Evolutionary conservation across 441 rosid genomes (phyloP).

Genomic region (Mallotus repandus): DNA sequence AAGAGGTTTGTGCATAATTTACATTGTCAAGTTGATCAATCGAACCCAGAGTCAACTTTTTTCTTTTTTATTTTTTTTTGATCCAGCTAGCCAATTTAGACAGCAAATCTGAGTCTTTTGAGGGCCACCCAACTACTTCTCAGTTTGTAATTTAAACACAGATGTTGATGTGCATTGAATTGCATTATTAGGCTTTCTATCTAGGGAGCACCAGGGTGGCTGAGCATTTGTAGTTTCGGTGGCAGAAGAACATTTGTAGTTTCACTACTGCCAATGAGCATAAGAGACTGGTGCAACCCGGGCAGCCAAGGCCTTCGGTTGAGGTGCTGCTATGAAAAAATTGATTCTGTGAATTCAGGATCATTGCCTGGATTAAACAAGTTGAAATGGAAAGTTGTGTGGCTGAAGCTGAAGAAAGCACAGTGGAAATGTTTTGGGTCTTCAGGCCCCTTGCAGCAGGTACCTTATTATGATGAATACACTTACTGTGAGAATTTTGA

Average conservation of each 20-base stretch:
- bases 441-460: constrained; percentile 9
- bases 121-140: no score
- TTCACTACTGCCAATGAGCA: constrained; percentile 25
- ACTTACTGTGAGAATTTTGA: constrained; percentile 47
- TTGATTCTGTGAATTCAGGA: constrained; percentile 8
- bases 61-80: no score
- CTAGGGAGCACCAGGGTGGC: background rate
- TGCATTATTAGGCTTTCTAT: constrained; percentile 1
- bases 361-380: constrained; percentile 14
- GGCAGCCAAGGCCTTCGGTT: constrained; percentile 6
- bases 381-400: constrained; percentile 34
- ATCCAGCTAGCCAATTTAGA: no score
- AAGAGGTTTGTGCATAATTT: no score
- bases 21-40: no score
- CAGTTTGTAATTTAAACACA: background rate
- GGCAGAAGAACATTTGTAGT: background rate
- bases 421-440: constrained; percentile 32
- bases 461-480: constrained; percentile 26
- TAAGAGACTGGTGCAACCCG: constrained; percentile 33
- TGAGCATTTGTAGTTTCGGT: background rate
- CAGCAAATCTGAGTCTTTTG: no score
- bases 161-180: background rate
- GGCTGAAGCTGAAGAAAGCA: constrained; percentile 39
- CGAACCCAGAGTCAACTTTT: no score
- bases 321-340: background rate